A percentile compares a stretch with the other conserved stretches of the same genome.
Evolutionary conservation across 768 basidiomycete species (phyloP).

Genomic region (Kwoniella pini): DNA sequence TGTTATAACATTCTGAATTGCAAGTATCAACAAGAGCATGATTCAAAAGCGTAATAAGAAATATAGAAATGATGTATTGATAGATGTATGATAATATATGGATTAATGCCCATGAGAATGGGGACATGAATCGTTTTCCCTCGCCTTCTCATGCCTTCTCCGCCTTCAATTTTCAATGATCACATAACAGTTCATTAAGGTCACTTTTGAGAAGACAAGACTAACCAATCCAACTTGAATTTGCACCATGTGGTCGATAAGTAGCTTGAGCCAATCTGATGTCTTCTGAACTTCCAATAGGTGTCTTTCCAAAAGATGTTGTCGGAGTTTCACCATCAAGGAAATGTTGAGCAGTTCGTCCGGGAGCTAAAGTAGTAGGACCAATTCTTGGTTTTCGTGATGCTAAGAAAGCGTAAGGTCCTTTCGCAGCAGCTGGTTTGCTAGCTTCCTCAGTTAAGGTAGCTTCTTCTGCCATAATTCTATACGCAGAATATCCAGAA

Average conservation of each 20-base stretch:
- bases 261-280: constrained; percentile 17
- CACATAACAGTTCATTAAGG: too few species aligned
- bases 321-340: constrained; percentile 38
- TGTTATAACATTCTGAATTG: too few species aligned
- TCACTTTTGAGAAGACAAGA: not conserved
- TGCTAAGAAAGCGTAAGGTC: constrained; percentile 16
- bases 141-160: too few species aligned
- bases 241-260: constrained; percentile 15
- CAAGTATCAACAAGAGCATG: too few species aligned
- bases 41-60: too few species aligned
- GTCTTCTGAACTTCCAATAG: not conserved
- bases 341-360: constrained; percentile 30
- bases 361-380: constrained; percentile 32
- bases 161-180: too few species aligned
- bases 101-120: too few species aligned
- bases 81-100: too few species aligned
- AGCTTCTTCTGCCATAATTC: constrained; percentile 4
- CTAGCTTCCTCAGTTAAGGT: constrained; percentile 9
- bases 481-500: not conserved
- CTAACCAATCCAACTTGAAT: constrained; percentile 16
- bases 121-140: too few species aligned
- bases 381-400: constrained; percentile 27
- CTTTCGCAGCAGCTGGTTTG: constrained; percentile 8
- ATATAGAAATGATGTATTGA: too few species aligned
- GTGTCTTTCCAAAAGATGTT: constrained; percentile 3